phyloP scores from a whole-genome alignment of 345 rosid species.

The Salix udensis region DNA sequence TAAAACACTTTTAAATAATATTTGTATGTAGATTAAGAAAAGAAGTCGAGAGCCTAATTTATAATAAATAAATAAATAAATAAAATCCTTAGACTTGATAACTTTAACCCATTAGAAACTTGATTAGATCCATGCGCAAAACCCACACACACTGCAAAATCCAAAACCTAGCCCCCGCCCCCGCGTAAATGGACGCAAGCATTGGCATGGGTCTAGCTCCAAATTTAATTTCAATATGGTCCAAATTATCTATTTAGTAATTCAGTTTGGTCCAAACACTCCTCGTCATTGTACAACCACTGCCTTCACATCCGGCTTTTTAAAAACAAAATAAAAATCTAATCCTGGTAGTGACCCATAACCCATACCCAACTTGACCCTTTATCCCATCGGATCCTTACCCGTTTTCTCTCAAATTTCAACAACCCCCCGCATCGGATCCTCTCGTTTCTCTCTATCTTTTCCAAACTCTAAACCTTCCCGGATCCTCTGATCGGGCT shows the following conservation, averaged over 20 bases:
- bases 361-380: slow-evolving; percentile 5
- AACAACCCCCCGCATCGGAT: slow-evolving; percentile 22
- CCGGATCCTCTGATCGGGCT: slow-evolving; percentile 61
- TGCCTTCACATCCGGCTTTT: background rate
- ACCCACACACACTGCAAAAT: background rate
- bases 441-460: slow-evolving; percentile 13
- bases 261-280: background rate
- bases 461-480: slow-evolving; percentile 23
- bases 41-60: no score
- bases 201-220: background rate
- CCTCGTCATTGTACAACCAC: background rate
- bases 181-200: background rate
- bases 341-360: slow-evolving; percentile 7
- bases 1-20: no score
- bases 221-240: background rate
- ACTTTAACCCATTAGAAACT: no score
- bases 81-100: no score
- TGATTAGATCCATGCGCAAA: background rate
- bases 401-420: slow-evolving; percentile 5
- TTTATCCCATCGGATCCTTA: slow-evolving; percentile 4
- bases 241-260: background rate
- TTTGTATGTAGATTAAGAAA: no score
- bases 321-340: no score
- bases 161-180: background rate
- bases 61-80: no score